Evolutionary conservation across 768 basidiomycete species (phyloP).

Genomic region (Hebeloma cylindrosporum): DNA sequence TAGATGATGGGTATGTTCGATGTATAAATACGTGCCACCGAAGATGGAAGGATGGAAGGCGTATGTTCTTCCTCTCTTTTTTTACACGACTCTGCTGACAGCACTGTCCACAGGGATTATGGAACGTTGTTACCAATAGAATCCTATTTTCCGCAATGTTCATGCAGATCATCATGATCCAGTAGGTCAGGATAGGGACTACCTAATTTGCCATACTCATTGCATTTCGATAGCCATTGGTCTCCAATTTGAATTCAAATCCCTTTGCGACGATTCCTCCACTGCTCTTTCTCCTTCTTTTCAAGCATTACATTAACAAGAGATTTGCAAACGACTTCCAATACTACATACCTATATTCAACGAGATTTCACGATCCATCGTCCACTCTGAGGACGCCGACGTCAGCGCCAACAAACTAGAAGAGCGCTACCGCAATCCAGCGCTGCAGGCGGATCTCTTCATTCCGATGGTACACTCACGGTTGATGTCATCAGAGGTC

Average conservation of each 20-base stretch:
- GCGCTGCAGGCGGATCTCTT: constrained; percentile 70
- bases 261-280: constrained; percentile 71
- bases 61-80: background rate
- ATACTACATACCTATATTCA: constrained; percentile 68
- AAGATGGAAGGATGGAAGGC: too few relatives aligned
- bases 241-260: constrained; percentile 59
- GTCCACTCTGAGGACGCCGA: constrained; percentile 65
- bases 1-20: too few relatives aligned
- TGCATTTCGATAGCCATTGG: constrained; percentile 56
- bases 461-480: constrained; percentile 68
- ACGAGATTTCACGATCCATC: constrained; percentile 59
- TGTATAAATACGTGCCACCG: too few relatives aligned
- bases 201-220: constrained; percentile 2
- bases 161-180: constrained; percentile 72
- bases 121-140: constrained; percentile 81
- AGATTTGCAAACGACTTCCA: constrained; percentile 61
- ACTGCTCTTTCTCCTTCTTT: constrained; percentile 58
- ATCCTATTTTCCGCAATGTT: constrained; percentile 62
- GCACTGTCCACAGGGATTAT: constrained; percentile 59
- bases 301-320: constrained; percentile 71
- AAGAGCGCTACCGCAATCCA: constrained; percentile 83
- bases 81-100: background rate
- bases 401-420: constrained; percentile 56
- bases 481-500: constrained; percentile 45
- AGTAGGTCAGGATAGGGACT: constrained; percentile 48